Evolutionary conservation across 2,329 filamentous ascomycete species (phyloP).

Genomic region (Aspergillus persii): DNA sequence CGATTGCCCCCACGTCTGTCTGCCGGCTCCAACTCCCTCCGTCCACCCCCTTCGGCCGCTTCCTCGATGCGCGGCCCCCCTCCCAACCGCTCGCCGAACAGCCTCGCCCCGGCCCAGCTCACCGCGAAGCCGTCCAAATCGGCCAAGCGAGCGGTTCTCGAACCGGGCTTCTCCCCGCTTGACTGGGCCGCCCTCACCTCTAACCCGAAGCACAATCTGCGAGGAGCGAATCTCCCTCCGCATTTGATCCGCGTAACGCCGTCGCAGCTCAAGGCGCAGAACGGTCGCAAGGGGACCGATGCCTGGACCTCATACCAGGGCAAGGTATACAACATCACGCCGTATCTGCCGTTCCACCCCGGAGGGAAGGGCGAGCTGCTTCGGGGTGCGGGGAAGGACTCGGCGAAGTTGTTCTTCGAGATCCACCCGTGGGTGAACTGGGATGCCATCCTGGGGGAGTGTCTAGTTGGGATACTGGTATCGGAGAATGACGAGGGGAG

Average conservation of each 20-base stretch:
- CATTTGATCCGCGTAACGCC: constrained; percentile 74
- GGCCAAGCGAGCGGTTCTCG: constrained; percentile 52
- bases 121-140: constrained; percentile 47
- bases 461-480: constrained; percentile 61
- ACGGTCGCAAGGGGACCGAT: constrained; percentile 77
- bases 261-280: constrained; percentile 72
- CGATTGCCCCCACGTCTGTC: constrained; percentile 29
- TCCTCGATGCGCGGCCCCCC: constrained; percentile 41
- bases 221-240: constrained; percentile 52
- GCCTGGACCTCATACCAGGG: constrained; percentile 90
- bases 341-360: constrained; percentile 87
- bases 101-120: constrained; percentile 43
- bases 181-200: constrained; percentile 85
- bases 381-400: constrained; percentile 65
- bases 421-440: constrained; percentile 68
- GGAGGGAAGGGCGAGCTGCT: constrained; percentile 67
- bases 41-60: constrained; percentile 41
- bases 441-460: constrained; percentile 64
- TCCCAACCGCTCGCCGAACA: constrained; percentile 42
- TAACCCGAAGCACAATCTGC: constrained; percentile 63
- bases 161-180: constrained; percentile 89
- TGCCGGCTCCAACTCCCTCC: constrained; percentile 4
- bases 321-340: constrained; percentile 89
- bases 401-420: constrained; percentile 60
- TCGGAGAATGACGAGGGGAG: constrained; percentile 48